Conservation (phyloP, 371 early-diverging fungal genomes). For the Syncephalis fuscata region DNA sequence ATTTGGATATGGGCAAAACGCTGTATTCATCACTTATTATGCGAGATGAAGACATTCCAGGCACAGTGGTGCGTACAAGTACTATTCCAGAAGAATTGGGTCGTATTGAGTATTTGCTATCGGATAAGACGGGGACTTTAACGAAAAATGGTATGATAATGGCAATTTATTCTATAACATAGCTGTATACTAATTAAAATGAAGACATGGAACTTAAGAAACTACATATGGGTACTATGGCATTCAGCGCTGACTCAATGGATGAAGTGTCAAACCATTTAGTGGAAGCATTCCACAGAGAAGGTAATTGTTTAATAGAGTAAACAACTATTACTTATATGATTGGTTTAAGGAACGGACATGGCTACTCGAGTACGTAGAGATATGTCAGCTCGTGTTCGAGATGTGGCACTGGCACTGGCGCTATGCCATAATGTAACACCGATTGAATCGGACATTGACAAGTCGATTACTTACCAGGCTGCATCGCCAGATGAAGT, state of each 20-base stretch:
- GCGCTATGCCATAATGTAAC: slow-evolving; percentile 89
- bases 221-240: slow-evolving; percentile 93
- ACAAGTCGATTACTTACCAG: slow-evolving; percentile 60
- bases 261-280: slow-evolving; percentile 57
- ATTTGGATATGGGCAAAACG: slow-evolving; percentile 94
- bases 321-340: too few relatives aligned
- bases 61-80: slow-evolving; percentile 86
- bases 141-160: slow-evolving; percentile 77
- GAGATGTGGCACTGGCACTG: slow-evolving; percentile 73
- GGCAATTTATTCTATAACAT: background rate
- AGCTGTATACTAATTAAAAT: too few relatives aligned
- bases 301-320: too few relatives aligned
- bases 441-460: slow-evolving; percentile 29
- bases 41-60: slow-evolving; percentile 61
- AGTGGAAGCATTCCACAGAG: too few relatives aligned
- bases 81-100: slow-evolving; percentile 99
- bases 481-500: slow-evolving; percentile 99
- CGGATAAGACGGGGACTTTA: slow-evolving; percentile 99
- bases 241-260: slow-evolving; percentile 80
- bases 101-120: slow-evolving; percentile 88
- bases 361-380: slow-evolving; percentile 28
- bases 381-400: slow-evolving; percentile 57
- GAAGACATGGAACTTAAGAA: slow-evolving; percentile 96
- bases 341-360: too few relatives aligned
- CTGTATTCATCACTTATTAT: slow-evolving; percentile 78